Percentiles rank a stretch among this genome's conserved stretches.
phyloP scores from a whole-genome alignment of 768 basidiomycete species.

The Trametes cinnabarina region DNA sequence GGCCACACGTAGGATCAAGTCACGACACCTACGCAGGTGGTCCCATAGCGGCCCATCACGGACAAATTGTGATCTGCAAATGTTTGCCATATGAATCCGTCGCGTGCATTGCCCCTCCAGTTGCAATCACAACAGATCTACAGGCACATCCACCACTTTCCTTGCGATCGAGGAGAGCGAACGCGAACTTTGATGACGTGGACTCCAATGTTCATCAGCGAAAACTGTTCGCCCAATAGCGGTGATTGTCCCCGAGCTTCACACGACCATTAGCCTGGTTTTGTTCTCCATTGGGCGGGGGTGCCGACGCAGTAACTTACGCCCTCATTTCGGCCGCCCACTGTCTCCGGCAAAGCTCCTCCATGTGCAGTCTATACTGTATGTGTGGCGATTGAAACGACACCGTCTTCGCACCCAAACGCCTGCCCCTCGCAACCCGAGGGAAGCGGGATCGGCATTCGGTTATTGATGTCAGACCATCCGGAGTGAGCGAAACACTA shows the following conservation, averaged over 20 bases:
- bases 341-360: too few species aligned
- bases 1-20: not conserved
- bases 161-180: not conserved
- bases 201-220: not conserved
- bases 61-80: slow-evolving; percentile 11
- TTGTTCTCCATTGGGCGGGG: not conserved
- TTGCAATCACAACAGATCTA: slow-evolving; percentile 18
- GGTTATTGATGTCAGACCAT: not conserved
- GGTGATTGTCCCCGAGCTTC: not conserved
- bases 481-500: not conserved
- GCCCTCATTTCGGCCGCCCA: too few species aligned
- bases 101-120: not conserved
- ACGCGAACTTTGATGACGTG: not conserved
- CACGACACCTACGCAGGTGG: not conserved
- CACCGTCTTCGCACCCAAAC: too few species aligned
- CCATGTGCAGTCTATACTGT: too few species aligned
- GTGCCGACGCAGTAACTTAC: too few species aligned
- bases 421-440: slow-evolving; percentile 2
- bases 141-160: slow-evolving; percentile 7
- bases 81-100: slow-evolving; percentile 4
- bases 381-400: too few species aligned
- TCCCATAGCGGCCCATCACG: not conserved
- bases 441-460: not conserved
- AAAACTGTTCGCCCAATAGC: not conserved
- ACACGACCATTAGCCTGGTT: not conserved